Base-by-base conservation (phyloP, 1,284 basidiomycete species). In the Tylopilus orsonianus region DNA sequence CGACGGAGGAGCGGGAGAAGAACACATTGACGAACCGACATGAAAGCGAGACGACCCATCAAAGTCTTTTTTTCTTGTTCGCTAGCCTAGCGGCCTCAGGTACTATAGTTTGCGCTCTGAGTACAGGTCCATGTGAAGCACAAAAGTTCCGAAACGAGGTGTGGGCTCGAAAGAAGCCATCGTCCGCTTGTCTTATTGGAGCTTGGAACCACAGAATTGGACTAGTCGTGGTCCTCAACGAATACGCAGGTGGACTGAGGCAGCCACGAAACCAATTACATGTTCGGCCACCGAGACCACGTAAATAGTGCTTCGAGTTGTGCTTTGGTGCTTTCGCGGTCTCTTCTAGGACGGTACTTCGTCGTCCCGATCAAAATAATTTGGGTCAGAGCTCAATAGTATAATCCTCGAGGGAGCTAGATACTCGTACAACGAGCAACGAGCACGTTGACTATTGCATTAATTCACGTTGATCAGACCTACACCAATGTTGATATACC, bases 261-360 rank as follows among this genome's bases (percentile, higher is more conserved):
- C n/a, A n/a, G n/a, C n/a, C 33, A 30, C 26, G 24, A 41, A 60
- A 49, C 56, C 56, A 41, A 64, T 59, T 61, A 61, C 60, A 60
- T 48, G 29, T 57, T 47, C 7, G 19, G 12, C 18, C n/a, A n/a
- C n/a, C 39, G 33, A 19, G 26, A 41, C 24, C 46, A 56, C 56
- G 58, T 58, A 58, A 58, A 46, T 18, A 44, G 14, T n/a, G n/a
- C n/a, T n/a, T n/a, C n/a, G n/a, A n/a, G n/a, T n/a, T n/a, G n/a
- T n/a, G n/a, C n/a, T n/a, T n/a, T n/a, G n/a, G n/a, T n/a, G n/a
- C n/a, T n/a, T n/a, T n/a, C n/a, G n/a, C n/a, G n/a, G n/a, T n/a
- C n/a, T n/a, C n/a, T n/a, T n/a, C n/a, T 26, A 24, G 19, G n/a
- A 43, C 24, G 33, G n/a, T 33, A 38, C n/a, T n/a, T n/a, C n/a